Evolutionary conservation across 148 eudicot species (phyloP).

Genomic region (Rhododendron molle): DNA sequence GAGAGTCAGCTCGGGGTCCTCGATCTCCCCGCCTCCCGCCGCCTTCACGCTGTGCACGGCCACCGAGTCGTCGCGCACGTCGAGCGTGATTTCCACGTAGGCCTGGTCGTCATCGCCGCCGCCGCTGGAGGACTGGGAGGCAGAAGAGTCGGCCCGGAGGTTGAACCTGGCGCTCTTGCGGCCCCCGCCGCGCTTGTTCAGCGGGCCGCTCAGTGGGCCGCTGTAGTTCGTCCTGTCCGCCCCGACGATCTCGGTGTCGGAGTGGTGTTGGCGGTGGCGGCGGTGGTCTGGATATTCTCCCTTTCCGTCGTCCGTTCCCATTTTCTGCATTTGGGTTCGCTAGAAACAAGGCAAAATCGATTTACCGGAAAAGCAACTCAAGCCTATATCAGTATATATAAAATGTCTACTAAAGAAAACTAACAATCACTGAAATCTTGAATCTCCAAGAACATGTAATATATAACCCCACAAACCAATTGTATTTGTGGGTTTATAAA

Average conservation of each 20-base stretch:
- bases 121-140: background rate
- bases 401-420: no score
- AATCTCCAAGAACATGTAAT: background rate
- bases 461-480: background rate
- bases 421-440: background rate
- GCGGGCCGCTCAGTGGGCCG: constrained; percentile 34
- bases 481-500: background rate
- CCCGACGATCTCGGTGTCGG: constrained; percentile 15
- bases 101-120: constrained; percentile 16
- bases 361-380: no score
- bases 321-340: constrained; percentile 4
- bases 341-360: no score
- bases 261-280: constrained; percentile 11
- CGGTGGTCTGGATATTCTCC: background rate
- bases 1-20: constrained; percentile 37
- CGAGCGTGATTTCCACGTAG: constrained; percentile 53
- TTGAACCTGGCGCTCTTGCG: constrained; percentile 39
- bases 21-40: constrained; percentile 38
- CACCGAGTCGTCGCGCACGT: constrained; percentile 47
- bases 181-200: constrained; percentile 26
- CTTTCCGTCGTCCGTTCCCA: constrained; percentile 16
- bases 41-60: constrained; percentile 55
- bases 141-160: constrained; percentile 13
- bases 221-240: constrained; percentile 22
- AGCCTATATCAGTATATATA: no score